These are phyloP conservation scores for Globisporangium barbulae DNA, from an alignment of 352 stramenopile genomes.

Conservation along the genomic window DNA sequence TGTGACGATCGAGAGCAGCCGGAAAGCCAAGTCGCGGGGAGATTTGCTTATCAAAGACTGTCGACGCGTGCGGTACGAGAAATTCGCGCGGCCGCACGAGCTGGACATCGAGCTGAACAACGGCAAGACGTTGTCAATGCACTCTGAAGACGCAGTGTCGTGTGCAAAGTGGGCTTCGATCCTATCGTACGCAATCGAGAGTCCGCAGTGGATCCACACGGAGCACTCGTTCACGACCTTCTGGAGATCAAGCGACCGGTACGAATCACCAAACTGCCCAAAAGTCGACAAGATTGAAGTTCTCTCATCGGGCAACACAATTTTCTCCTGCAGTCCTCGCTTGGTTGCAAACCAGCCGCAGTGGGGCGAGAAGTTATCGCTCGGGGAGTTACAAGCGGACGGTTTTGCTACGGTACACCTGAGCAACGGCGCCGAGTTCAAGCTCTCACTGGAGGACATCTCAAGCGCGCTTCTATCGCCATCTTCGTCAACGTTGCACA, in stretches of 20 bases:
- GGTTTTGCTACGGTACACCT: conserved; percentile 22
- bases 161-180: conserved; percentile 38
- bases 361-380: conserved; percentile 33
- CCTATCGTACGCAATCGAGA: conserved; percentile 35
- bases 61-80: conserved; percentile 31
- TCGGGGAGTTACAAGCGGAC: conserved; percentile 21
- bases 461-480: conserved; percentile 24
- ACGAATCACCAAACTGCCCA: conserved; percentile 31
- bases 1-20: conserved; percentile 23
- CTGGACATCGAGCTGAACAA: conserved; percentile 32
- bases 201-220: conserved; percentile 36
- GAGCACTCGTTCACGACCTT: conserved; percentile 27
- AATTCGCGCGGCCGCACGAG: conserved; percentile 35
- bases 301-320: neutral
- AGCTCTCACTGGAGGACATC: conserved; percentile 33
- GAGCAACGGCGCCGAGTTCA: conserved; percentile 27
- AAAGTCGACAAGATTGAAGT: conserved; percentile 24
- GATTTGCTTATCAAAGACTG: conserved; percentile 31
- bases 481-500: conserved; percentile 10
- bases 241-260: conserved; percentile 34
- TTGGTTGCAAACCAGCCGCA: conserved; percentile 10
- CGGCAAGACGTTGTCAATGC: conserved; percentile 28
- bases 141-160: conserved; percentile 27
- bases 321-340: neutral
- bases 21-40: conserved; percentile 20